Evolutionary conservation across 352 stramenopile genomes (phyloP).

Genomic region (Phytophthora tentaculata): DNA sequence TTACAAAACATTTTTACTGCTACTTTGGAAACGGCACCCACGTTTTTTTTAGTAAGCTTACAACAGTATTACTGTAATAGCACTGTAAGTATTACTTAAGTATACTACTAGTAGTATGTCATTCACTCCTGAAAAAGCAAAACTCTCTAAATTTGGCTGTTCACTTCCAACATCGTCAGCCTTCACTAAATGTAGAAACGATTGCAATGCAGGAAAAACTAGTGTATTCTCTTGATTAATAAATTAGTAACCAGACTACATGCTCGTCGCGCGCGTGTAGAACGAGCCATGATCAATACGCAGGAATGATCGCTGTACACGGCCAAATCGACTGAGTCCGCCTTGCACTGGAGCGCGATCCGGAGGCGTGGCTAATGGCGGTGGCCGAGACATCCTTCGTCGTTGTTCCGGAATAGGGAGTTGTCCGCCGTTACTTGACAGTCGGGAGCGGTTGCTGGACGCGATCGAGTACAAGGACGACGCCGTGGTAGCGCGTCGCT

Average conservation of each 20-base stretch:
- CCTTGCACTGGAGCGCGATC: constrained; percentile 25
- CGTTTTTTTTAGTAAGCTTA: too few relatives aligned
- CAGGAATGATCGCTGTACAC: constrained; percentile 43
- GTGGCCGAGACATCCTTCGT: constrained; percentile 39
- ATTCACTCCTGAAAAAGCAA: not conserved
- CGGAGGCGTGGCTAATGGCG: constrained; percentile 14
- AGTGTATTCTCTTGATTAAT: constrained; percentile 30
- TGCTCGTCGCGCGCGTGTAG: constrained; percentile 47
- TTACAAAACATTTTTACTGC: too few relatives aligned
- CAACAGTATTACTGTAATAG: too few relatives aligned
- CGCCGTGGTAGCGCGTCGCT: constrained; percentile 42
- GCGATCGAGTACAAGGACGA: constrained; percentile 52
- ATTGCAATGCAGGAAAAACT: constrained; percentile 10
- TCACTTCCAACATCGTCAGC: not conserved
- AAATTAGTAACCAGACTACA: constrained; percentile 42
- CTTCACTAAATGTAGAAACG: not conserved
- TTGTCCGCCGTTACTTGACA: constrained; percentile 39
- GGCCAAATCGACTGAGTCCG: constrained; percentile 38
- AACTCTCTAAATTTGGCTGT: too few relatives aligned
- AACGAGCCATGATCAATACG: constrained; percentile 51
- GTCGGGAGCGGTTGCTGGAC: constrained; percentile 46
- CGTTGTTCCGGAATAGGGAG: constrained; percentile 32
- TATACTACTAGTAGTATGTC: too few relatives aligned
- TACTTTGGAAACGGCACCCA: too few relatives aligned
- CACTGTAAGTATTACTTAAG: too few relatives aligned